Base-by-base conservation (phyloP, 495 filamentous ascomycete species). In the Daldinia decipiens region DNA sequence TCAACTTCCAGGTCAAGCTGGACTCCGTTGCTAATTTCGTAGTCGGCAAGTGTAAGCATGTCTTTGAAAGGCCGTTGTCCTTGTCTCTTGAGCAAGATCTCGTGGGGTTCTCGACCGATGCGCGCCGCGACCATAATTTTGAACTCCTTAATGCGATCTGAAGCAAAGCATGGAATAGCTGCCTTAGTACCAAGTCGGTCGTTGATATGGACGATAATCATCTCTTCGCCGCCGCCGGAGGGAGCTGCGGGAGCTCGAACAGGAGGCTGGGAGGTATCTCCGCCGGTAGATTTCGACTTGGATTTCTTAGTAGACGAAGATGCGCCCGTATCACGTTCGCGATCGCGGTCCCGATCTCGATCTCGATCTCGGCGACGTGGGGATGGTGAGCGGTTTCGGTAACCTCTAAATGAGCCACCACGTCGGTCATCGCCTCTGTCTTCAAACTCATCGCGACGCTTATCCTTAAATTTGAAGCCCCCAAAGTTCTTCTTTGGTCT, bases 41-140 rank as follows among this genome's bases (percentile, higher is more conserved):
- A 98, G 82, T 97, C 94, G 73, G 89, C 92, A 70, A 97, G 79
- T 50, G 89, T 94, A 57, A 98, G 84, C 58, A 89, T 84, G 75
- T 97, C 94, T 83, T 96, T 96, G 77, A 98, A 97, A 19, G 94
- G 94, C 66, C 93, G 78, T 82, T 97, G 92, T 8, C 93, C 92
- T 80, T 98, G 94, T 71, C 94, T 83, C 85, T 96, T 97, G 62
- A 98, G 79, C 76, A 97, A 82, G 63, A 98, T 97, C 81, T 97
- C 93, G 74, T 95, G 92, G 51, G 93, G 91, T 72, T 94, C 89
- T 31, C 94, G 88, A 2, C 94, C 94, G 66, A 98, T 94, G 39
- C 88, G 85, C 59, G 92, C 92, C 3, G 94, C 93, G 21, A 98
- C 93, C 83, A 93, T 89, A 45, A 92, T 89, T 79, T 98, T 98